phyloP scores from a whole-genome alignment of 352 stramenopile species.

The Globisporangium lucens region DNA sequence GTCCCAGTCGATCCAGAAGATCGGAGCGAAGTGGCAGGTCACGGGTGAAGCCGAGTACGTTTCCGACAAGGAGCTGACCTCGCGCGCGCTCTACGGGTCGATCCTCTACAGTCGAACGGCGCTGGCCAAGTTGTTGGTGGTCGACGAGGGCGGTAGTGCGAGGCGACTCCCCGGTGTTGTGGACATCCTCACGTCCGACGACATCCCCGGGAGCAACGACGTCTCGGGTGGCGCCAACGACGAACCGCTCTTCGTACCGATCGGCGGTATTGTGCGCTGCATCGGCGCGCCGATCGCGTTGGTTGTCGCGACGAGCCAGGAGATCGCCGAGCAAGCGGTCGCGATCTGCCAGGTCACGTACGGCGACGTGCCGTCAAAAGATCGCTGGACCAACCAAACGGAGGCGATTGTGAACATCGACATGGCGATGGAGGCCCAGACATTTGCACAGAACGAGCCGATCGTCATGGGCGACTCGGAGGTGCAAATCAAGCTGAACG shows the following conservation, averaged over 20 bases:
- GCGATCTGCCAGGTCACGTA: slow-evolving; percentile 59
- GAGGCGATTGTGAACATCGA: slow-evolving; percentile 37
- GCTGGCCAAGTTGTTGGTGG: slow-evolving; percentile 90
- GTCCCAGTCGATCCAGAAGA: slow-evolving; percentile 51
- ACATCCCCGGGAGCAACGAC: slow-evolving; percentile 81
- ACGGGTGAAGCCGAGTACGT: slow-evolving; percentile 59
- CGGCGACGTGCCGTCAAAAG: slow-evolving; percentile 18
- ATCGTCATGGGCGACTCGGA: slow-evolving; percentile 78
- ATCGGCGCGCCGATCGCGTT: slow-evolving; percentile 37
- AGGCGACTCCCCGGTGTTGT: slow-evolving; percentile 90
- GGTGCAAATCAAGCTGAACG: slow-evolving; percentile 64
- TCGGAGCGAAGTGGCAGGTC: slow-evolving; percentile 53
- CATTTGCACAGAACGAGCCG: slow-evolving; percentile 64
- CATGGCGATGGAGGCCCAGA: slow-evolving; percentile 27
- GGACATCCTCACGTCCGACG: slow-evolving; percentile 79
- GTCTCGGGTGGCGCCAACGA: slow-evolving; percentile 65
- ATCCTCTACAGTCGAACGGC: slow-evolving; percentile 78
- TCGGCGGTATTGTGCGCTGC: slow-evolving; percentile 36
- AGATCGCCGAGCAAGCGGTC: slow-evolving; percentile 85
- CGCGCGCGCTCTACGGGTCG: slow-evolving; percentile 78
- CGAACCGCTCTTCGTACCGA: slow-evolving; percentile 41
- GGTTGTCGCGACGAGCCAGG: slow-evolving; percentile 33
- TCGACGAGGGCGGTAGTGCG: slow-evolving; percentile 90
- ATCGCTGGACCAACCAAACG: slow-evolving; percentile 30
- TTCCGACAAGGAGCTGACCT: slow-evolving; percentile 43